Percentiles rank a stretch among this genome's conserved stretches.
phyloP scores from a whole-genome alignment of 2,329 filamentous ascomycete genomes.

The Diaporthe helianthi region DNA sequence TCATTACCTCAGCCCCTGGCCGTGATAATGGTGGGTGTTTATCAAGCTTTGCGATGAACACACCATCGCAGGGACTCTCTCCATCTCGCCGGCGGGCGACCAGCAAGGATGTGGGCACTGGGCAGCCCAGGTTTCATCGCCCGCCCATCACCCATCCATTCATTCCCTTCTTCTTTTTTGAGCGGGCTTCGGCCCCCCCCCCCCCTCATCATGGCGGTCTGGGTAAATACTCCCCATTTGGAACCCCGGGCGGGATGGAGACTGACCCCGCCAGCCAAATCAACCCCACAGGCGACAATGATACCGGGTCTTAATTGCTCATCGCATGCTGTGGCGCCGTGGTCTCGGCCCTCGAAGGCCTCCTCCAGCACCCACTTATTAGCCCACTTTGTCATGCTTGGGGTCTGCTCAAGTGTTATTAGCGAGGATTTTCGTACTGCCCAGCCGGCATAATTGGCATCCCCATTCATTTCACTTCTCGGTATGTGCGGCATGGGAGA shows the following conservation, averaged over 20 bases:
- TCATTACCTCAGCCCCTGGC: conserved; percentile 3
- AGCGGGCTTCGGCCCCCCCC: conserved; percentile 1
- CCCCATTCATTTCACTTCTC: background rate
- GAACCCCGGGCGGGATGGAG: background rate
- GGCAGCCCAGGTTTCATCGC: conserved; percentile 22
- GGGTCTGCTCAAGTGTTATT: background rate
- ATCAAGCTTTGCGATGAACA: conserved; percentile 26
- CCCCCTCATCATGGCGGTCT: conserved; percentile 18
- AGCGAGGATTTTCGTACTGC: background rate
- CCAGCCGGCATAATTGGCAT: background rate
- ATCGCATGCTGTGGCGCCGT: background rate
- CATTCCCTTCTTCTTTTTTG: conserved; percentile 5
- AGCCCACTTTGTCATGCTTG: background rate
- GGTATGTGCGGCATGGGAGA: background rate
- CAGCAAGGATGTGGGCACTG: conserved; percentile 11
- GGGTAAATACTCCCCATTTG: conserved; percentile 5
- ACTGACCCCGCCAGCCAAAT: background rate
- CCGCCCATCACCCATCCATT: conserved; percentile 23
- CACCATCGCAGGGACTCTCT: conserved; percentile 21
- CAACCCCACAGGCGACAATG: background rate
- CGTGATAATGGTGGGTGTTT: background rate
- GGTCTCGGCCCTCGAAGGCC: background rate
- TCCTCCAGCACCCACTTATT: background rate
- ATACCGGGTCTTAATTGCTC: conserved; percentile 9
- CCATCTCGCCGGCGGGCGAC: background rate